A percentile compares a stretch with the other conserved stretches of the same genome.
phyloP scores from a whole-genome alignment of 805 yeast genomes.

The Ogataea thermomethanolica region DNA sequence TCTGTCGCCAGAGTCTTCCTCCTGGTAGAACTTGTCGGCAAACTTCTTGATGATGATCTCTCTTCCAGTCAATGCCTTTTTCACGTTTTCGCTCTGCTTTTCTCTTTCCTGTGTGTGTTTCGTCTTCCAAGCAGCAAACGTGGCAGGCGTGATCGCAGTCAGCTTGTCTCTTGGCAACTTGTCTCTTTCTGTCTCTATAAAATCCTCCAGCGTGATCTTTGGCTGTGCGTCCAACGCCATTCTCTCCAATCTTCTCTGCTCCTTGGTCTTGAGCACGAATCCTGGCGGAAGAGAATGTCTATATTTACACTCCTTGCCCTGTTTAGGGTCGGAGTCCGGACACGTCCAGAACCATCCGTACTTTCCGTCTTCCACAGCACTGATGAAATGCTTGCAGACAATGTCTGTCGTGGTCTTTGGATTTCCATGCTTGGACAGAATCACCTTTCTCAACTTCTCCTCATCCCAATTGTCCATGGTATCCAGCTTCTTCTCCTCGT shows the following conservation, averaged over 20 bases:
- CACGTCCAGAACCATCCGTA: slow-evolving; percentile 99
- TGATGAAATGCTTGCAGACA: slow-evolving; percentile 90
- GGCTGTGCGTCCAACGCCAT: slow-evolving; percentile 82
- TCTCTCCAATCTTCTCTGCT: slow-evolving; percentile 85
- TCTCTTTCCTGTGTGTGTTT: slow-evolving; percentile 59
- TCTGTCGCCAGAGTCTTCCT: slow-evolving; percentile 47
- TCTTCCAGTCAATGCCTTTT: slow-evolving; percentile 58
- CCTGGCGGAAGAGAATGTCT: slow-evolving; percentile 96
- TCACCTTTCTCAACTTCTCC: slow-evolving; percentile 83
- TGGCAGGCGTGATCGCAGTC: slow-evolving; percentile 83
- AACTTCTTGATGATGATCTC: slow-evolving; percentile 63
- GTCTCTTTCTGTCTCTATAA: slow-evolving; percentile 88
- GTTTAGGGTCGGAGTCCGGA: slow-evolving; percentile 80
- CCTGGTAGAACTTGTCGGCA: slow-evolving; percentile 51
- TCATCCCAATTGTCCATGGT: slow-evolving; percentile 98
- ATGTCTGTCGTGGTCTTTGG: slow-evolving; percentile 91
- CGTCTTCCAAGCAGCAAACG: slow-evolving; percentile 81
- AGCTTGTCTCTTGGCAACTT: slow-evolving; percentile 68
- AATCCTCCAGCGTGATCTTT: slow-evolving; percentile 91
- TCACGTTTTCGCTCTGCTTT: slow-evolving; percentile 37
- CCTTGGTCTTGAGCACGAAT: slow-evolving; percentile 93
- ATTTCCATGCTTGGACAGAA: slow-evolving; percentile 90
- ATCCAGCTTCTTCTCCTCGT: slow-evolving; percentile 47
- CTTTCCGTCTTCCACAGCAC: slow-evolving; percentile 94
- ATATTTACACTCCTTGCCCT: slow-evolving; percentile 69